Conservation (phyloP, 2,329 filamentous ascomycete species). For the Epichloe aotearoae region DNA sequence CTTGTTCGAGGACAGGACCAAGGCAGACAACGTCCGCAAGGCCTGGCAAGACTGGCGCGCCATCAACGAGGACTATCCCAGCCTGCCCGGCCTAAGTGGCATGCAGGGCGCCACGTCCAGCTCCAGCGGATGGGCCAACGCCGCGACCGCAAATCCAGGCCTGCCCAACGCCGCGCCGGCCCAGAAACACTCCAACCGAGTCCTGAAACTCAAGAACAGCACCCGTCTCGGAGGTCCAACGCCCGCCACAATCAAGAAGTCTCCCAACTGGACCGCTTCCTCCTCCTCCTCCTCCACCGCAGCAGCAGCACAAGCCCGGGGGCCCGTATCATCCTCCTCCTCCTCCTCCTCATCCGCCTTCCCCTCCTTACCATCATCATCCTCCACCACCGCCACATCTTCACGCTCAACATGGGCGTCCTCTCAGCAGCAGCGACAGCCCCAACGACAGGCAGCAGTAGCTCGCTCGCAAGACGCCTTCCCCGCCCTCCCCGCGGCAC, state of each 20-base stretch:
- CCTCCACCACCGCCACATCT: conserved; percentile 23
- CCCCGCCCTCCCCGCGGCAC: conserved; percentile 63
- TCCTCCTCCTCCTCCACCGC: neutral
- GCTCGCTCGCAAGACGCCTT: conserved; percentile 49
- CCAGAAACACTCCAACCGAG: conserved; percentile 38
- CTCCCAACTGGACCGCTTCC: neutral
- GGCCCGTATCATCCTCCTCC: neutral
- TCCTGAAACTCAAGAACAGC: conserved; percentile 47
- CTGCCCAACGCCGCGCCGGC: conserved; percentile 25
- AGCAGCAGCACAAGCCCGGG: too few relatives aligned
- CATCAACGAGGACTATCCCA: conserved; percentile 91
- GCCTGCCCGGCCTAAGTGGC: conserved; percentile 62
- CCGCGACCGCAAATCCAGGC: conserved; percentile 43
- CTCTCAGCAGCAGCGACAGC: conserved; percentile 17
- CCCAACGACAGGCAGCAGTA: conserved; percentile 16
- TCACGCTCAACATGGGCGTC: conserved; percentile 16
- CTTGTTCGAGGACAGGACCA: conserved; percentile 71
- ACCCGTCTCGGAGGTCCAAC: conserved; percentile 29
- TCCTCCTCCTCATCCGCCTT: neutral
- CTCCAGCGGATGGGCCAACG: conserved; percentile 46
- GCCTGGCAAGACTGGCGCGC: conserved; percentile 94
- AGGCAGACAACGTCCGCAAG: conserved; percentile 59
- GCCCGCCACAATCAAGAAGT: conserved; percentile 5
- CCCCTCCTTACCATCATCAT: conserved; percentile 5
- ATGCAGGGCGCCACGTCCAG: conserved; percentile 48